Evolutionary conservation across 1,139 yeast genomes (phyloP), one percentile per base, ranked within the genome.

Genomic region (Yamadazyma aaseri): DNA sequence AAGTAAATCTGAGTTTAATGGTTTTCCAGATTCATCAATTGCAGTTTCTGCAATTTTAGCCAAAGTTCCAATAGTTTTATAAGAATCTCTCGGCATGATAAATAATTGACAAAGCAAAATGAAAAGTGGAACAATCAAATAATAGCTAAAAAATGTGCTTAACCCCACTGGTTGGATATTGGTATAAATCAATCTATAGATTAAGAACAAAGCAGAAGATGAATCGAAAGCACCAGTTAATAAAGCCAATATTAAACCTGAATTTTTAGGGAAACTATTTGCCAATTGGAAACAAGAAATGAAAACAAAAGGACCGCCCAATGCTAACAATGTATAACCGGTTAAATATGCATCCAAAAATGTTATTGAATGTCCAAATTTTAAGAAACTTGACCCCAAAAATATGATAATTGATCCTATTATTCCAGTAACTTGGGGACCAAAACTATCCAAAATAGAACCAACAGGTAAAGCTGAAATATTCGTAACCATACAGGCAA

Each of bases 401-500:
- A 73, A 61, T 32, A 86, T 58, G 32, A 82, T 55, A 1, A 65
- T 29, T 0, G 92, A 66, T 1, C 97, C 97, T 28, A 82, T 60
- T n/a, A 83, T 60, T 0, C 94, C 95, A 33, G 90, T 77, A 3
- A 81, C 64, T 43, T 85, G 68, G 4, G 97, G 96, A 0, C 97
- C 97, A 50, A 69, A 80, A 13, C 66, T 58, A 51, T 90, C 97
- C 35, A 90, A 66, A 14, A 86, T 70, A 26, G 78, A 72, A 0
- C 97, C 97, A 6, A 89, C 95, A 0, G 86, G 72, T 37, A 90
- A 67, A 0, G 96, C 94, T 31, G 82, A 76, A 6, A 84, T 76
- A 52, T 87, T 89, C n/a, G 97, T 87, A 6, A 83, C 76, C 52
- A 85, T 90, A 11, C 96, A 92, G 22, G 95, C 94, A 23, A 81